These are phyloP conservation scores for Fagopyrum tataricum DNA, from an alignment of 148 eudicot species.

Conservation along the genomic window DNA sequence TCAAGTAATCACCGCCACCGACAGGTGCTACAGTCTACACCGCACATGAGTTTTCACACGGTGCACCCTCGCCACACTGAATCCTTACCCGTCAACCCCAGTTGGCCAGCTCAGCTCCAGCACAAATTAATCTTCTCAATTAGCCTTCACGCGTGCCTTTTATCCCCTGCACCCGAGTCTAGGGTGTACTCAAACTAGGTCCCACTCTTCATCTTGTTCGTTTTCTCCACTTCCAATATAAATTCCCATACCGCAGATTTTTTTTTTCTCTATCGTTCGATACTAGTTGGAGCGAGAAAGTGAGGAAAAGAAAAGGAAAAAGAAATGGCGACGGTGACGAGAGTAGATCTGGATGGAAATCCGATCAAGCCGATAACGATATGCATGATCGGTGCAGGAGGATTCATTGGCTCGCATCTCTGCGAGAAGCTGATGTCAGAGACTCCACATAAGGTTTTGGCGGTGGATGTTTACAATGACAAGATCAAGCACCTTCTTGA, in stretches of 20 bases:
- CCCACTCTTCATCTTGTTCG: neutral
- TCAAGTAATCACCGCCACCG: conserved; percentile 5
- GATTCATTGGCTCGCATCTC: conserved; percentile 93
- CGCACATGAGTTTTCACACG: neutral
- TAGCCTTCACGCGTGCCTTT: neutral
- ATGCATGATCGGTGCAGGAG: conserved; percentile 99
- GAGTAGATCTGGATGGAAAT: conserved; percentile 91
- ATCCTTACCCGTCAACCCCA: neutral
- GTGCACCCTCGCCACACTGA: conserved; percentile 8
- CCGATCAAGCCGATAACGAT: conserved; percentile 60
- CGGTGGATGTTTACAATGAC: conserved; percentile 90
- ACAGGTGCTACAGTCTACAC: neutral
- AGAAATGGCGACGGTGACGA: conserved; percentile 34
- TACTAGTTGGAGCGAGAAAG: conserved; percentile 5
- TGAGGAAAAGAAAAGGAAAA: conserved; percentile 10
- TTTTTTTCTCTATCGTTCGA: neutral
- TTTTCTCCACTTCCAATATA: neutral
- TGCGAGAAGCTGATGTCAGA: conserved; percentile 88
- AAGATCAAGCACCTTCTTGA: conserved; percentile 94
- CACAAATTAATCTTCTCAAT: neutral
- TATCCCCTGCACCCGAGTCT: conserved; percentile 3
- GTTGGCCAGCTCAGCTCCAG: conserved; percentile 13
- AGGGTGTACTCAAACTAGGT: neutral
- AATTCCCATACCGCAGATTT: conserved; percentile 1
- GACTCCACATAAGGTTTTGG: conserved; percentile 80